Evolutionary conservation across 2,329 filamentous ascomycete genomes (phyloP).

Genomic region (Penicillium sclerotigenum): DNA sequence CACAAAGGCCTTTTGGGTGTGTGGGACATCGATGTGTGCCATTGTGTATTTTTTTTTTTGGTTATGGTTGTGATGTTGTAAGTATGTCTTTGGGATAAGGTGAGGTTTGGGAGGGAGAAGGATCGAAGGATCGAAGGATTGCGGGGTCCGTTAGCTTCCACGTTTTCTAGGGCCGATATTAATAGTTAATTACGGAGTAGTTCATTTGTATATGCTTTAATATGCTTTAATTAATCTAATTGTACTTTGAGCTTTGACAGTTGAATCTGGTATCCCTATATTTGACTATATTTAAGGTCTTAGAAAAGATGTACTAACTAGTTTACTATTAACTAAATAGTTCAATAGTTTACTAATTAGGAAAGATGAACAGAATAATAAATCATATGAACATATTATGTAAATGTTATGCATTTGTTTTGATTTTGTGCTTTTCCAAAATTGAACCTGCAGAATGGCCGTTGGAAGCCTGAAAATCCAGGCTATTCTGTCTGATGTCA

Average conservation of each 20-base stretch:
- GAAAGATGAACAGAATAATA: no score
- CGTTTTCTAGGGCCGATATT: neutral
- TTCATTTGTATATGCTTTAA: no score
- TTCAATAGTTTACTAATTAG: no score
- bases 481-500: neutral
- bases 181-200: neutral
- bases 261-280: neutral
- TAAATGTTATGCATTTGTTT: neutral
- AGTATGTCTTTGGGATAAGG: neutral
- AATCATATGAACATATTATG: neutral
- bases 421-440: neutral
- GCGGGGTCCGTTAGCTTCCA: neutral
- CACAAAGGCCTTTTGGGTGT: conserved; percentile 48
- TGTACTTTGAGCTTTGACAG: neutral
- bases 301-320: no score
- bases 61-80: neutral
- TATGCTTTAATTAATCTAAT: no score
- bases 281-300: no score
- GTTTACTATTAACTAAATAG: no score
- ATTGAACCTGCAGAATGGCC: neutral
- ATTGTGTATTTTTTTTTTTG: conserved; percentile 22
- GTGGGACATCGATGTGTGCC: conserved; percentile 37
- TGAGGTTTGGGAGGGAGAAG: neutral
- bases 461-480: neutral
- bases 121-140: neutral